A percentile compares a stretch with the other conserved stretches of the same genome.
Conservation (phyloP, 2,329 filamentous ascomycete species). For the Fusarium domesticum region DNA sequence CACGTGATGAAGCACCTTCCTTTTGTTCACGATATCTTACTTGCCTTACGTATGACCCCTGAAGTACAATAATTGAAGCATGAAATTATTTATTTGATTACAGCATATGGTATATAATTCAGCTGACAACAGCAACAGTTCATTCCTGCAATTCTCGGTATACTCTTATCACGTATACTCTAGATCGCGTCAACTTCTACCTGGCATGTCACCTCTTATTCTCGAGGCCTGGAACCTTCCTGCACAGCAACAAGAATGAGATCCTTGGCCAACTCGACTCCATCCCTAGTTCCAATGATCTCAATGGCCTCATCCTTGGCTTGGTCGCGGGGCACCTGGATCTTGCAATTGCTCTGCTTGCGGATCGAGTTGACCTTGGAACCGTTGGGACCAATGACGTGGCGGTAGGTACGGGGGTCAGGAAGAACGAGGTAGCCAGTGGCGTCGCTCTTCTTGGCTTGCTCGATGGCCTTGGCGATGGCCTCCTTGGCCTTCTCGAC, state of each 20-base stretch:
- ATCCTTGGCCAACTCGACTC: conserved; percentile 82
- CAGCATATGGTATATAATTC: conserved; percentile 5
- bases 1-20: neutral
- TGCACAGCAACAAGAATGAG: conserved; percentile 82
- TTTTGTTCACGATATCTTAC: too few relatives aligned
- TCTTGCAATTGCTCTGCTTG: conserved; percentile 87
- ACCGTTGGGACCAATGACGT: conserved; percentile 84
- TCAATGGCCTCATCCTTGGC: conserved; percentile 78
- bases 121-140: conserved; percentile 6
- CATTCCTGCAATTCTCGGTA: conserved; percentile 14
- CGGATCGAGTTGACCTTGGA: conserved; percentile 91
- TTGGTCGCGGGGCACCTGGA: conserved; percentile 86
- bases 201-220: conserved; percentile 18
- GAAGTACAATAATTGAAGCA: neutral
- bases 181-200: neutral
- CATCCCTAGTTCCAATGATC: conserved; percentile 74
- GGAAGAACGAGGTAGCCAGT: conserved; percentile 87
- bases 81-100: conserved; percentile 21
- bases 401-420: conserved; percentile 84
- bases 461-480: conserved; percentile 69
- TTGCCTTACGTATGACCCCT: too few relatives aligned
- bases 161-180: conserved; percentile 5
- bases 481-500: conserved; percentile 76
- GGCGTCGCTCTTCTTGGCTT: conserved; percentile 65
- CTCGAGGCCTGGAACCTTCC: conserved; percentile 48